Evolutionary conservation across 768 basidiomycete species (phyloP).

Genomic region (Tephrocybe sp.): DNA sequence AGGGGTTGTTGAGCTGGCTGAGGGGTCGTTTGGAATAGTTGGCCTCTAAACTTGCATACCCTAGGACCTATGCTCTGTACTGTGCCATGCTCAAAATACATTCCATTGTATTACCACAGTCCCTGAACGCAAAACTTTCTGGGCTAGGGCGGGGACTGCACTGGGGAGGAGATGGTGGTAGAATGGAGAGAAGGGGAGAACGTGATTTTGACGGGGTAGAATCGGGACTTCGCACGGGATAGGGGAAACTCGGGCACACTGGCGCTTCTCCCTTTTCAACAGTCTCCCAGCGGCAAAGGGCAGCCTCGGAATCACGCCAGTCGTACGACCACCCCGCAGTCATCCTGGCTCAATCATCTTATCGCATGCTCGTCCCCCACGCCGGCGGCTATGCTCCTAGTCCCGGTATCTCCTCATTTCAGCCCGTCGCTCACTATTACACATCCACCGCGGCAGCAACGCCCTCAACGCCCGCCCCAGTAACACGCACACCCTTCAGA

Average conservation of each 20-base stretch:
- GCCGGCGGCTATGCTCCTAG: slow-evolving; percentile 12
- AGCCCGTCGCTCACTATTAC: slow-evolving; percentile 7
- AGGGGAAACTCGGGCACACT: slow-evolving; percentile 23
- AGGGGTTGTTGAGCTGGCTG: slow-evolving; percentile 76
- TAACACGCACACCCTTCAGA: slow-evolving; percentile 42
- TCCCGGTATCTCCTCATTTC: slow-evolving; percentile 12
- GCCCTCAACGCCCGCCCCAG: slow-evolving; percentile 13
- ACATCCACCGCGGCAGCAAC: background rate
- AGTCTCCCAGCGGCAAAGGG: slow-evolving; percentile 7
- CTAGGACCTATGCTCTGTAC: background rate
- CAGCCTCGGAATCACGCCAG: too few species aligned
- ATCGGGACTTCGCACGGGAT: slow-evolving; percentile 24
- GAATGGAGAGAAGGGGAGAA: slow-evolving; percentile 8
- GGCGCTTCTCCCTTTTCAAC: slow-evolving; percentile 13
- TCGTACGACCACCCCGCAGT: too few species aligned
- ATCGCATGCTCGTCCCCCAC: slow-evolving; percentile 18
- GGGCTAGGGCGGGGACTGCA: background rate
- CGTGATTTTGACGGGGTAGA: slow-evolving; percentile 19
- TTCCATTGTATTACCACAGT: background rate
- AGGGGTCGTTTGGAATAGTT: slow-evolving; percentile 64
- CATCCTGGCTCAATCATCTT: slow-evolving; percentile 18
- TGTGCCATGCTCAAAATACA: background rate
- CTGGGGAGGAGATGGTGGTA: background rate
- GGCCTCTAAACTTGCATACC: background rate
- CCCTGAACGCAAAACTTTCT: slow-evolving; percentile 4